Evolutionary conservation across 352 stramenopile genomes (phyloP).

Genomic region (Pythium rhizo-oryzae): DNA sequence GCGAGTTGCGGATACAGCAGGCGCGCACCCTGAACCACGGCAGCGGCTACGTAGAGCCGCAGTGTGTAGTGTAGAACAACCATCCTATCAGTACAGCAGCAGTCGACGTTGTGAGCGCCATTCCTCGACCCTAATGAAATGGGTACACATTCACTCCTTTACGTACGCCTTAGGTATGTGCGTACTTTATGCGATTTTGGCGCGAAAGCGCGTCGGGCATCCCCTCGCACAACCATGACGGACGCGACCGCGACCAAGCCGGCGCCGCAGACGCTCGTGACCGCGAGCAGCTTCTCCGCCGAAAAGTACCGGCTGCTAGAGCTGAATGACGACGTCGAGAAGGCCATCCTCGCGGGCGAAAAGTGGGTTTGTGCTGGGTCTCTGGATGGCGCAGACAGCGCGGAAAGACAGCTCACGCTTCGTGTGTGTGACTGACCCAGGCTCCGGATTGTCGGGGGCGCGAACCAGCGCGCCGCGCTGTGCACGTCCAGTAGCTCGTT

Average conservation of each 20-base stretch:
- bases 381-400: too few species aligned
- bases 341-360: constrained; percentile 37
- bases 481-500: constrained; percentile 74
- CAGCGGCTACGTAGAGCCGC: background rate
- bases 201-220: constrained; percentile 2
- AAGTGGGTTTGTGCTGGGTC: background rate
- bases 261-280: constrained; percentile 50
- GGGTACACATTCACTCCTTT: too few species aligned
- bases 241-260: constrained; percentile 14
- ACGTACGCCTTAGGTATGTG: constrained; percentile 2
- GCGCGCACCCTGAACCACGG: background rate
- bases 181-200: constrained; percentile 21
- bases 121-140: too few species aligned
- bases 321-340: constrained; percentile 66
- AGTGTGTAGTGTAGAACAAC: background rate
- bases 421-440: constrained; percentile 20
- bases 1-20: background rate
- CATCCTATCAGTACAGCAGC: background rate
- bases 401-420: too few species aligned
- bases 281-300: constrained; percentile 49
- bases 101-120: too few species aligned
- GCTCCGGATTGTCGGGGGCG: constrained; percentile 66
- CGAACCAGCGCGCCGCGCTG: constrained; percentile 61
- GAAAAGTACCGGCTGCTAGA: constrained; percentile 67
- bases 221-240: constrained; percentile 27